A percentile compares a stretch with the other conserved stretches of the same genome.
phyloP scores from a whole-genome alignment of 2,329 filamentous ascomycete genomes.

The Nectriaceae sp. region DNA sequence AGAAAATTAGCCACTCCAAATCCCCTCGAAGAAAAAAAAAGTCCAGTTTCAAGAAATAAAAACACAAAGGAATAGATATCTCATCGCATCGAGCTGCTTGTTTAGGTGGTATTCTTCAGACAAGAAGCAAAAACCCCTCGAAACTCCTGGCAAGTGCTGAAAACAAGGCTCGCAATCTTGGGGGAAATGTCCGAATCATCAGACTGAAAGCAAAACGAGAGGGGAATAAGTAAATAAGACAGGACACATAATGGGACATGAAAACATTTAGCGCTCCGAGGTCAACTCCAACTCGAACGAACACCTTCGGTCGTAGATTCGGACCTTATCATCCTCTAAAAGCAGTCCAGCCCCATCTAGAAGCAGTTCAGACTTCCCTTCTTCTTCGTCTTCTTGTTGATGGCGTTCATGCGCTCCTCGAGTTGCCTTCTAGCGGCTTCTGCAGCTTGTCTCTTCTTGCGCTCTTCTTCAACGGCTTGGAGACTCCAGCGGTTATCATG shows the following conservation, averaged over 20 bases:
- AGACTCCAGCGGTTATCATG: constrained; percentile 68
- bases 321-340: constrained; percentile 13
- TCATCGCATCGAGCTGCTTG: constrained; percentile 28
- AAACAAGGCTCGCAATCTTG: constrained; percentile 22
- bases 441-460: constrained; percentile 86
- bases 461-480: constrained; percentile 94
- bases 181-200: constrained; percentile 8
- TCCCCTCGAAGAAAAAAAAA: constrained; percentile 19
- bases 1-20: not conserved
- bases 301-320: constrained; percentile 12
- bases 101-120: constrained; percentile 27
- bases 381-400: constrained; percentile 89
- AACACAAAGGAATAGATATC: constrained; percentile 13
- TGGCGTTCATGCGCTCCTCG: constrained; percentile 91
- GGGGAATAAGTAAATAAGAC: constrained; percentile 27
- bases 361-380: constrained; percentile 97
- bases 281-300: constrained; percentile 10
- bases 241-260: constrained; percentile 26
- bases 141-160: constrained; percentile 35
- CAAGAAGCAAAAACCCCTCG: constrained; percentile 18
- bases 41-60: constrained; percentile 9
- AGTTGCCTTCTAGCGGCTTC: constrained; percentile 87
- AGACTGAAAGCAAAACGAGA: constrained; percentile 25
- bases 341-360: constrained; percentile 50
- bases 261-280: constrained; percentile 19